Base-by-base conservation (phyloP, 768 basidiomycete genomes). In the Trichaptum fuscoviolaceum region DNA sequence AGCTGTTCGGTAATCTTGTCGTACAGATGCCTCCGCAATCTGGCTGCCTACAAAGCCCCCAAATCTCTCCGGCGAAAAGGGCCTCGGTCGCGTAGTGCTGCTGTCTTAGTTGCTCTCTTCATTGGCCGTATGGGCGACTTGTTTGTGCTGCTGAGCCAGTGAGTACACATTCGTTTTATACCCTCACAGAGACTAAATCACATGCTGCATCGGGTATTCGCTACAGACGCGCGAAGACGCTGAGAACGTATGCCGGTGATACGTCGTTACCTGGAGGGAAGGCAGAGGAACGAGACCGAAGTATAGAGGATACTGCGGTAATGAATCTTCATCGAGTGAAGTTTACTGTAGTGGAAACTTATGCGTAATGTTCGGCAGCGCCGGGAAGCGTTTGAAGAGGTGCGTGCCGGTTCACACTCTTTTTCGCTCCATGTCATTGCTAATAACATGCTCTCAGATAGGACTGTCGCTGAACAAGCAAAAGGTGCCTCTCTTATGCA, bases 311-410 rank as follows among this genome's bases (percentile, higher is more conserved):
- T 67, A 89, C 93, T 1, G 94, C 93, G 23, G 93, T 94, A 74
- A 30, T 8, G 30, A 30, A 8, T 30, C 30, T 30, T 30, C 71
- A 87, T 80, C 20, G 23, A 57, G 20, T 61, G 34, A 26, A 35
- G 1, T 26, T 35, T 42, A n/a, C n/a, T n/a, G n/a, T n/a, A 65
- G 30, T 34, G 61, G 25, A 30, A 30, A 24, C 18, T 24, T 23
- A 35, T 12, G 10, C 62, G 25, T 42, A 24, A 25, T 59, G 60
- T 68, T 59, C 66, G 23, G 10, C 62, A 95, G 93, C 79, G 95
- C 64, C 83, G 94, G 58, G 94, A 96, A 78, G 93, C 94, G 0
- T 95, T 86, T 67, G 95, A 96, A 76, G 95, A 96, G 85, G 95
- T 93, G 65, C 7, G 75, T 66, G 52, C 20, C 7, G 25, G 25